A percentile compares a stretch with the other conserved stretches of the same genome.
Evolutionary conservation across 495 filamentous ascomycete genomes (phyloP).

Genomic region (Cudoniella acicularis): DNA sequence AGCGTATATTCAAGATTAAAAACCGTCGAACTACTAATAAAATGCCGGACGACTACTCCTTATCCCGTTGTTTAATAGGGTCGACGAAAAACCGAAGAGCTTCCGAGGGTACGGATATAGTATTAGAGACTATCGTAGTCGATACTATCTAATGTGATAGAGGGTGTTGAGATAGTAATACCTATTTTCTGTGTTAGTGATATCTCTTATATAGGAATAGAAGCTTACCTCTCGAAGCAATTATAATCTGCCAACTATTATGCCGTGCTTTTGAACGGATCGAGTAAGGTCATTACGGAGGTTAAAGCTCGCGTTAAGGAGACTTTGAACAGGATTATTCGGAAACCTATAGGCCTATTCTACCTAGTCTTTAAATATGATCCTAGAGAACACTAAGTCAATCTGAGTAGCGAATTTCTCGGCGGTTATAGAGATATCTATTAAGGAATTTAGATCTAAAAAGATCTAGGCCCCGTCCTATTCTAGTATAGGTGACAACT

Average conservation of each 20-base stretch:
- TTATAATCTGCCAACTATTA: neutral
- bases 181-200: no score
- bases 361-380: neutral
- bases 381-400: neutral
- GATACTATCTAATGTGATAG: no score
- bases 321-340: neutral
- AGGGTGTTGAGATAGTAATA: no score
- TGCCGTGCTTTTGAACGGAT: neutral
- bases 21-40: no score
- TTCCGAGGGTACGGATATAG: no score
- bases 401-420: neutral
- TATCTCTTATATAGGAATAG: no score
- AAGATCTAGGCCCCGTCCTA: neutral
- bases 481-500: neutral
- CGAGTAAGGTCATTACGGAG: neutral
- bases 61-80: no score
- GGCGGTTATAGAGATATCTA: neutral
- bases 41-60: no score
- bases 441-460: neutral
- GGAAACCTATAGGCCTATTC: neutral
- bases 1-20: no score
- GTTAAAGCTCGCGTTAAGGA: neutral
- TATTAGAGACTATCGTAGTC: no score
- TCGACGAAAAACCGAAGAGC: no score
- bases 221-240: neutral